Conservation (phyloP, 176 grass and related monocot species). For the Triticum turgidum region DNA sequence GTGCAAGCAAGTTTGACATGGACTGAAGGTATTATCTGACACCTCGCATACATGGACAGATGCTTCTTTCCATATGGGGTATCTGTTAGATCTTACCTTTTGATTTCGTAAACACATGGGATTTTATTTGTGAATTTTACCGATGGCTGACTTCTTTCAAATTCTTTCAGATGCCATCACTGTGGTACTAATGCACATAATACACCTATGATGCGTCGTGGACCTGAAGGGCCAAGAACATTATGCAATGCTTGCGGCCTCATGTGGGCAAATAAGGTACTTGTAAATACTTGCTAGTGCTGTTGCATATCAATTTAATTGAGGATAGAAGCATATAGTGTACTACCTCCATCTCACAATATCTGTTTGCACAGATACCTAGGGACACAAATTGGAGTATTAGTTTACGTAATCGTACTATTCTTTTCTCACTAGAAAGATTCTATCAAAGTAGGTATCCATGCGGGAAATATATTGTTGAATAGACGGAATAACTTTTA, state of each 20-base stretch:
- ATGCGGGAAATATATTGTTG: background rate
- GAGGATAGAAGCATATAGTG: background rate
- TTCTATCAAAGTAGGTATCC: background rate
- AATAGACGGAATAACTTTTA: slow-evolving; percentile 6
- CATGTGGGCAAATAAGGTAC: slow-evolving; percentile 99
- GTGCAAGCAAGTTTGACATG: slow-evolving; percentile 23
- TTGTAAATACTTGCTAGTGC: slow-evolving; percentile 6
- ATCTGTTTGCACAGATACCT: background rate
- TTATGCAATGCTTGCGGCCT: slow-evolving; percentile 97
- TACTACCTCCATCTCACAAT: background rate
- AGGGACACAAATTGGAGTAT: background rate
- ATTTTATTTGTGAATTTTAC: background rate
- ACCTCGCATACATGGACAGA: background rate
- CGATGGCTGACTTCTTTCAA: slow-evolving; percentile 10
- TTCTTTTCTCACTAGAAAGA: background rate
- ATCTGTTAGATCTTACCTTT: background rate
- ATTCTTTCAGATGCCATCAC: slow-evolving; percentile 79
- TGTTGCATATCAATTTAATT: background rate
- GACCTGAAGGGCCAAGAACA: slow-evolving; percentile 95
- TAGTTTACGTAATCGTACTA: background rate
- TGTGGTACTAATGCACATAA: slow-evolving; percentile 70
- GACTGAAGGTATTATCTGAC: slow-evolving; percentile 7
- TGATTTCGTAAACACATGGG: background rate
- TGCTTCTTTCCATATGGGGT: slow-evolving; percentile 1
- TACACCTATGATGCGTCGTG: slow-evolving; percentile 98